Conservation (phyloP, 768 basidiomycete genomes). For the Cystoderma amianthinum region DNA sequence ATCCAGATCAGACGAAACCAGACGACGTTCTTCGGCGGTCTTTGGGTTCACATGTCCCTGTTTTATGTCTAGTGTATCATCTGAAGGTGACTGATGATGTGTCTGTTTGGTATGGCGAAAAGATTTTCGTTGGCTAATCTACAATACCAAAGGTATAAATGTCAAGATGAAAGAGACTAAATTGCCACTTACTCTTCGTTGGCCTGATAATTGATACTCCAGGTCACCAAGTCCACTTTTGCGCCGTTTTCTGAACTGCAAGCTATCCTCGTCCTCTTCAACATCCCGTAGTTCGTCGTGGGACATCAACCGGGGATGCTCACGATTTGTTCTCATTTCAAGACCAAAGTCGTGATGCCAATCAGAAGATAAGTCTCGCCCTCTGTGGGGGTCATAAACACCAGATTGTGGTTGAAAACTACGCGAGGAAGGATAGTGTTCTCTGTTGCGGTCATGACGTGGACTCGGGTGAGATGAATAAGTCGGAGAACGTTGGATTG, state of each 20-base stretch:
- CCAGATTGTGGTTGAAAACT: not conserved
- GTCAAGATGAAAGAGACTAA: slow-evolving; percentile 1
- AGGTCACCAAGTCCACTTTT: slow-evolving; percentile 41
- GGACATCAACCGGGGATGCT: not conserved
- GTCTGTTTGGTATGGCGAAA: slow-evolving; percentile 18
- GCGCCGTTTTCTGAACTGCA: slow-evolving; percentile 41
- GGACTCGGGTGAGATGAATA: slow-evolving; percentile 12
- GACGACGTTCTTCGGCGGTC: slow-evolving; percentile 33
- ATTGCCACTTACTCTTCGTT: slow-evolving; percentile 47
- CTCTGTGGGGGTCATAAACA: not conserved
- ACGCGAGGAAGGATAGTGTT: not conserved
- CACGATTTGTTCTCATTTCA: not conserved
- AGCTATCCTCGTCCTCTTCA: slow-evolving; percentile 17
- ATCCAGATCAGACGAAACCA: slow-evolving; percentile 72
- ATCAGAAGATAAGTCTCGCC: not conserved
- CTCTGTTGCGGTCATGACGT: slow-evolving; percentile 4
- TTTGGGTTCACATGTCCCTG: slow-evolving; percentile 18
- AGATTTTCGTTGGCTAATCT: slow-evolving; percentile 18
- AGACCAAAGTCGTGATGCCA: slow-evolving; percentile 1
- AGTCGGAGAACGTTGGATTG: slow-evolving; percentile 18
- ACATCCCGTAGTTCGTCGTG: slow-evolving; percentile 2
- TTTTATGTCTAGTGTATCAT: slow-evolving; percentile 16
- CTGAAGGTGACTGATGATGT: slow-evolving; percentile 19
- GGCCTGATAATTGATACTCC: slow-evolving; percentile 39
- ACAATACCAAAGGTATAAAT: not conserved